Evolutionary conservation across 192 early-diverging fungal genomes (phyloP).

Genomic region (Podila minutissima): DNA sequence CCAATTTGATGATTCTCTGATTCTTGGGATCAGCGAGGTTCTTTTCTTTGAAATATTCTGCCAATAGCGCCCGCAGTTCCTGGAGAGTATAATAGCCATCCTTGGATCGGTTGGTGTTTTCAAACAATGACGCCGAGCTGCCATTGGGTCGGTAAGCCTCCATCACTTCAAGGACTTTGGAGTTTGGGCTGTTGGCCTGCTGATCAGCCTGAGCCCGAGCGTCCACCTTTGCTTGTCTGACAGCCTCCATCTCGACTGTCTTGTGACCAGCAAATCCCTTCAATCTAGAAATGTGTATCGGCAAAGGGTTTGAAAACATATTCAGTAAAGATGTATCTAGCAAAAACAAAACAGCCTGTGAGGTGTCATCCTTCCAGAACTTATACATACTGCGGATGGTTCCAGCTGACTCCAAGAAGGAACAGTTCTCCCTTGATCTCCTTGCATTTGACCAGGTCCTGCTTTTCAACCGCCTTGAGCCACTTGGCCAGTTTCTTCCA

Average conservation of each 20-base stretch:
- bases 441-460: constrained; percentile 83
- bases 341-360: not conserved
- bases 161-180: constrained; percentile 49
- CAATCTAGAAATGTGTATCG: constrained; percentile 13
- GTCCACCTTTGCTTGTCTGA: constrained; percentile 33
- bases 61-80: constrained; percentile 66
- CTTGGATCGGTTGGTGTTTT: constrained; percentile 53
- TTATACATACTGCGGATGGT: constrained; percentile 63
- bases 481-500: constrained; percentile 93
- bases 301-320: not conserved
- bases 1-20: constrained; percentile 37
- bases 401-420: constrained; percentile 67
- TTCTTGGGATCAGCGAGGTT: constrained; percentile 66
- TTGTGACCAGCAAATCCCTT: constrained; percentile 35
- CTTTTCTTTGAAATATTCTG: constrained; percentile 71
- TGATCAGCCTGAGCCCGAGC: constrained; percentile 1
- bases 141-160: constrained; percentile 67
- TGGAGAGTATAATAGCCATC: constrained; percentile 66
- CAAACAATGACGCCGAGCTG: constrained; percentile 61
- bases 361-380: too few relatives aligned
- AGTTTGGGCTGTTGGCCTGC: constrained; percentile 6
- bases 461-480: constrained; percentile 89
- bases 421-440: constrained; percentile 75
- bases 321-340: not conserved
- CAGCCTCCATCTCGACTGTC: constrained; percentile 44